Percentiles rank a stretch among this genome's conserved stretches.
These are phyloP conservation scores for Tolypocladium paradoxum DNA, from an alignment of 2,329 filamentous ascomycete genomes.

Conservation along the genomic window DNA sequence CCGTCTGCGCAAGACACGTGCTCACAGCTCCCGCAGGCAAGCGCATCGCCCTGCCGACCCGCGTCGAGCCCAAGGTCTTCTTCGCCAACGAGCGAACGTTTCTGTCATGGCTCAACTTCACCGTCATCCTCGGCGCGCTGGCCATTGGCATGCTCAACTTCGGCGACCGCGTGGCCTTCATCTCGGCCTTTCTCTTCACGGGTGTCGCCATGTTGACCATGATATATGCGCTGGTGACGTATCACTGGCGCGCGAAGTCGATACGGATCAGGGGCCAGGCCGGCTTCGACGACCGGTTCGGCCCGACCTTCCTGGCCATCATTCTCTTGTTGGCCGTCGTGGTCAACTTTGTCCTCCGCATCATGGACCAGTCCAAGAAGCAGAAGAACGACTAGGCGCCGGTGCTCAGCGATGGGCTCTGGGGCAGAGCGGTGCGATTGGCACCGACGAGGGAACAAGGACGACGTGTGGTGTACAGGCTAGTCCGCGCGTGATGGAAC, in stretches of 20 bases:
- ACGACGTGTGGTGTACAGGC: too few relatives aligned
- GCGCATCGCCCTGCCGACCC: slow-evolving; percentile 92
- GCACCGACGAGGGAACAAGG: background rate
- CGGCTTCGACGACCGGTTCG: slow-evolving; percentile 92
- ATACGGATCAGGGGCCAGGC: slow-evolving; percentile 86
- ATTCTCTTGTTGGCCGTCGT: slow-evolving; percentile 81
- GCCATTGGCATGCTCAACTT: slow-evolving; percentile 98
- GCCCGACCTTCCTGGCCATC: slow-evolving; percentile 81
- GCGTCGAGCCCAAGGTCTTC: slow-evolving; percentile 99
- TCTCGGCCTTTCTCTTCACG: slow-evolving; percentile 89
- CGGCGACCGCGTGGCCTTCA: slow-evolving; percentile 86
- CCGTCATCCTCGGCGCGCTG: slow-evolving; percentile 91
- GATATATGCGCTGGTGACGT: slow-evolving; percentile 88
- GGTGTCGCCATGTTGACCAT: slow-evolving; percentile 89
- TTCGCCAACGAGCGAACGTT: slow-evolving; percentile 99
- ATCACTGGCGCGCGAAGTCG: slow-evolving; percentile 92
- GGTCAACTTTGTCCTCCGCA: slow-evolving; percentile 86
- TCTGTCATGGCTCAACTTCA: slow-evolving; percentile 99
- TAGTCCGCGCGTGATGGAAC: background rate
- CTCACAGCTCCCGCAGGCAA: slow-evolving; percentile 56
- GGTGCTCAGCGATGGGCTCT: background rate
- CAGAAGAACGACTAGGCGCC: slow-evolving; percentile 15
- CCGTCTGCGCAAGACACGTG: background rate
- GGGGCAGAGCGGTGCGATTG: background rate
- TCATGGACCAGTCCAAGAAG: slow-evolving; percentile 34